A percentile compares a stretch with the other conserved stretches of the same genome.
phyloP scores from a whole-genome alignment of 169 alveolate genomes.

The Cytauxzoon felis region DNA sequence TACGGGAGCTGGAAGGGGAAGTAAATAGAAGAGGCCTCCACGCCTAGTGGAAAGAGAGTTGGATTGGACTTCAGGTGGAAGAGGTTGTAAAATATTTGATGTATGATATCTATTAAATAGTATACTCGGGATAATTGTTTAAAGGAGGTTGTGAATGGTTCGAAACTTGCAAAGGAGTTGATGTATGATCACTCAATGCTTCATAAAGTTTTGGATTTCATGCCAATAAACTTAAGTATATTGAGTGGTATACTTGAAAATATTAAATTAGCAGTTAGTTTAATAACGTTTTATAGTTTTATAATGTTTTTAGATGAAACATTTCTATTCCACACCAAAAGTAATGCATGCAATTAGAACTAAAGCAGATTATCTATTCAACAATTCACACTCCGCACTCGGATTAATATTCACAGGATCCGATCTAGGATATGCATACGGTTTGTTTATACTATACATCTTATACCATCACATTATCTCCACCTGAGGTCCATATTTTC shows the following conservation, averaged over 20 bases:
- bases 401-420: constrained; percentile 58
- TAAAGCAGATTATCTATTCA: constrained; percentile 9
- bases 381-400: constrained; percentile 20
- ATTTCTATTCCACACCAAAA: constrained; percentile 45
- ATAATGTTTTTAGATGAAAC: constrained; percentile 39
- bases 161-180: constrained; percentile 39
- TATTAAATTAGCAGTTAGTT: constrained; percentile 24
- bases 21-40: too few species aligned
- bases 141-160: constrained; percentile 46
- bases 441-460: too few species aligned
- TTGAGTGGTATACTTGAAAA: neutral
- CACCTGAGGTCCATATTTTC: too few species aligned
- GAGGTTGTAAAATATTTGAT: constrained; percentile 15
- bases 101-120: neutral
- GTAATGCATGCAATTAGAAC: constrained; percentile 31
- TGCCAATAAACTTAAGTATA: neutral
- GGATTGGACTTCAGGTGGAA: too few species aligned
- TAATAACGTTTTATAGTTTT: neutral
- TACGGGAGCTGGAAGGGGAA: too few species aligned
- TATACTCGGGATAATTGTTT: constrained; percentile 52
- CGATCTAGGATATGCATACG: constrained; percentile 57
- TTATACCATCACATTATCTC: too few species aligned
- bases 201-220: constrained; percentile 15
- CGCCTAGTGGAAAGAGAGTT: too few species aligned
- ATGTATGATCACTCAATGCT: constrained; percentile 23